Percentiles rank a stretch among this genome's conserved stretches.
Conservation (phyloP, 257 asterid genomes). For the Jaltomata sinuosa region DNA sequence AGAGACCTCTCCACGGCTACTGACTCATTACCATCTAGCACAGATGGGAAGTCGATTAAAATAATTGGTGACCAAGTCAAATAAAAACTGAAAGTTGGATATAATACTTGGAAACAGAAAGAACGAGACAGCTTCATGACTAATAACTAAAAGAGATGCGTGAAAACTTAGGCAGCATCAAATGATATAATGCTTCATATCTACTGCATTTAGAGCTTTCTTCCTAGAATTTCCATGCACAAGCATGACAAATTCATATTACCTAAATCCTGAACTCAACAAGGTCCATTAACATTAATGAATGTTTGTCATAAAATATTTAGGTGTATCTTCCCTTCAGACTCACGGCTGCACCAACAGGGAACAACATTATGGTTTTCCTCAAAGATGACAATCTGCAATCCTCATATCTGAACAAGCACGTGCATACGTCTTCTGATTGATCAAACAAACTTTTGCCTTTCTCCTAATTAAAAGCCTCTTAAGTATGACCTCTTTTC, state of each 20-base stretch:
- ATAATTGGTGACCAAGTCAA: background rate
- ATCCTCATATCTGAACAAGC: background rate
- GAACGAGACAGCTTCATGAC: background rate
- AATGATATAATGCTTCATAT: background rate
- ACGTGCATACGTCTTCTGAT: background rate
- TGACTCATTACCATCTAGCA: conserved; percentile 70
- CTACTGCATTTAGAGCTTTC: background rate
- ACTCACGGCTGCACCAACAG: background rate
- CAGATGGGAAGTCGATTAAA: conserved; percentile 5
- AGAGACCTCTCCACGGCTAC: conserved; percentile 44
- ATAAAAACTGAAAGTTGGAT: background rate
- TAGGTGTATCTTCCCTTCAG: background rate
- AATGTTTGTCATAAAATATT: background rate
- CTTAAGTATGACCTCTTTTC: background rate
- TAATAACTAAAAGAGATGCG: background rate
- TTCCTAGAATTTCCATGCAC: background rate
- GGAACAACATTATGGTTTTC: background rate
- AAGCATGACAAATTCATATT: background rate
- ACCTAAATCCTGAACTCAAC: background rate
- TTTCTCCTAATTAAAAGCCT: background rate
- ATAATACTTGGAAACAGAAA: background rate
- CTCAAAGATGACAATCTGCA: background rate
- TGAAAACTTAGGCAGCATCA: background rate
- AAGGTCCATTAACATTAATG: background rate
- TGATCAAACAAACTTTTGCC: background rate